These are phyloP conservation scores for Saccharomycopsis babjevae DNA, from an alignment of 805 yeast genomes.

Conservation along the genomic window DNA sequence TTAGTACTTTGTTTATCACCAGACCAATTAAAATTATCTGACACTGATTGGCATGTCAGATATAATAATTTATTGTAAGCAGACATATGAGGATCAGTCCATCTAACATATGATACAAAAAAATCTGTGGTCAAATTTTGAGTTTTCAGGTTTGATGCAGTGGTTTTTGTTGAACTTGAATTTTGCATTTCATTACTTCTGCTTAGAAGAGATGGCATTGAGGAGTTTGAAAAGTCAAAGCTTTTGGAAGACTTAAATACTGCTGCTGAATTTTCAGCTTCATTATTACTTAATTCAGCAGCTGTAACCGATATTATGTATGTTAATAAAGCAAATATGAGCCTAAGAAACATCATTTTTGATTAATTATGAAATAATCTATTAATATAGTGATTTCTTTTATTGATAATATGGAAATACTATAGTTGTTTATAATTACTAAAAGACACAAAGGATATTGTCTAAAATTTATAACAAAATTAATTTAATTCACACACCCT, in stretches of 20 bases:
- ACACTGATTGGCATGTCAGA: neutral
- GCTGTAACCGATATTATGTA: neutral
- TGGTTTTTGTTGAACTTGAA: neutral
- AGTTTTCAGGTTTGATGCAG: neutral
- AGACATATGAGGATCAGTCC: neutral
- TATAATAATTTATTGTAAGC: neutral
- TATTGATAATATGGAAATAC: neutral
- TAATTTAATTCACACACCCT: neutral
- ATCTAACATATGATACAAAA: neutral
- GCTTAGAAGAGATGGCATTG: neutral
- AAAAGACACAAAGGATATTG: neutral
- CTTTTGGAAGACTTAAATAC: neutral
- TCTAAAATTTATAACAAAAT: neutral
- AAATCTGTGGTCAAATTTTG: neutral
- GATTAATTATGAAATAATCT: neutral
- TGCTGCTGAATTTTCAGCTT: neutral
- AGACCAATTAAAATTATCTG: neutral
- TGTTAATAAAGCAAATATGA: neutral
- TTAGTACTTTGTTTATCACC: neutral
- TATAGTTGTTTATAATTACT: neutral
- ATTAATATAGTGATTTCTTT: neutral
- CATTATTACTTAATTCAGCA: neutral
- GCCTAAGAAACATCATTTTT: neutral
- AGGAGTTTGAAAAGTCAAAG: neutral
- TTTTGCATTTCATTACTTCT: neutral